Conservation (phyloP, 495 filamentous ascomycete genomes). For the Cercophora scortea region DNA sequence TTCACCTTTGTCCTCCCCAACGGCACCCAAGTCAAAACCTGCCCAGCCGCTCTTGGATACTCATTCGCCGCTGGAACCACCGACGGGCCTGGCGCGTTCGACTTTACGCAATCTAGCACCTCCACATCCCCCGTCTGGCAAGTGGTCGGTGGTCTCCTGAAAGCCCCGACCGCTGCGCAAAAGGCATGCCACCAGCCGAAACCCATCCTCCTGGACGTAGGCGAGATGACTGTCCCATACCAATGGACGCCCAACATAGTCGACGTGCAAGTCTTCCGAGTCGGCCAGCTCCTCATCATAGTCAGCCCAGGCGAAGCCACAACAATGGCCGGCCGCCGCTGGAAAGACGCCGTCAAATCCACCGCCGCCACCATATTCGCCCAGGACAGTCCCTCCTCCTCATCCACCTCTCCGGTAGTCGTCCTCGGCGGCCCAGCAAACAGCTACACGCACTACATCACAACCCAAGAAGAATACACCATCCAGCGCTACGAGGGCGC, state of each 20-base stretch:
- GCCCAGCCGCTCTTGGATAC: conserved; percentile 87
- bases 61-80: conserved; percentile 93
- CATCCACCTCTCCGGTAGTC: conserved; percentile 49
- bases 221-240: conserved; percentile 72
- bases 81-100: conserved; percentile 86
- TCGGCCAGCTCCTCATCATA: conserved; percentile 83
- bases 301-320: conserved; percentile 87
- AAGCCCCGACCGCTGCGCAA: conserved; percentile 64
- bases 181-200: conserved; percentile 73
- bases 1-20: conserved; percentile 71
- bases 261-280: conserved; percentile 81
- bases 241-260: conserved; percentile 90
- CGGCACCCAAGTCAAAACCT: conserved; percentile 63
- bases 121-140: conserved; percentile 80
- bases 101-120: conserved; percentile 85
- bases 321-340: conserved; percentile 90
- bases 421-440: conserved; percentile 93
- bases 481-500: conserved; percentile 94
- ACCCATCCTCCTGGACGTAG: conserved; percentile 84
- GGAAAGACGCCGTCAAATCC: conserved; percentile 71
- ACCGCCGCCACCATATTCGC: conserved; percentile 4
- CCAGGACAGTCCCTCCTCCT: not conserved
- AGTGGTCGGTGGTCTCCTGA: conserved; percentile 64
- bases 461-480: conserved; percentile 83
- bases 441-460: conserved; percentile 92